These are phyloP conservation scores for Botrytis deweyae DNA, from an alignment of 2,329 filamentous ascomycete genomes.

Conservation along the genomic window DNA sequence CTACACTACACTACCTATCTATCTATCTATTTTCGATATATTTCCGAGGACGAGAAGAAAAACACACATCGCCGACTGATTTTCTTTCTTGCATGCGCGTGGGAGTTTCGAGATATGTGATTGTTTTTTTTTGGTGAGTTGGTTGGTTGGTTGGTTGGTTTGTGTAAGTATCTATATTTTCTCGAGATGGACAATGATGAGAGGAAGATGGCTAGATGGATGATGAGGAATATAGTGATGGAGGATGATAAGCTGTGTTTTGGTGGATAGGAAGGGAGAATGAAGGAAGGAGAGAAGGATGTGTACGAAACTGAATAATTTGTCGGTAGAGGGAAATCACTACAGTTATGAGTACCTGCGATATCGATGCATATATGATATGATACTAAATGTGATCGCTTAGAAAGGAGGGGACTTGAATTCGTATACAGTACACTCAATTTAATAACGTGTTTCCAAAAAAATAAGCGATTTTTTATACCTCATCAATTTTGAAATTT, in stretches of 20 bases:
- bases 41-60: neutral
- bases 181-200: neutral
- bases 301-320: neutral
- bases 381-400: neutral
- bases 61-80: neutral
- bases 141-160: too few species aligned
- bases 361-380: neutral
- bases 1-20: neutral
- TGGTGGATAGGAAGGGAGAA: neutral
- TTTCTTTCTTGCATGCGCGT: neutral
- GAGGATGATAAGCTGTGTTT: neutral
- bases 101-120: neutral
- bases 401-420: neutral
- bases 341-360: neutral
- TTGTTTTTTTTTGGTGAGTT: neutral
- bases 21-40: neutral
- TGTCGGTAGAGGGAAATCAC: neutral
- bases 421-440: too few species aligned
- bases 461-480: too few species aligned
- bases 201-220: neutral
- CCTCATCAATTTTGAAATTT: too few species aligned
- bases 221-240: neutral
- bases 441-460: too few species aligned
- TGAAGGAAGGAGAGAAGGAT: neutral
- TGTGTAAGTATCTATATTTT: too few species aligned